Evolutionary conservation across 106 monocot species (phyloP), one percentile per base, ranked within the genome.

Genomic region (Narthecium ossifragum): DNA sequence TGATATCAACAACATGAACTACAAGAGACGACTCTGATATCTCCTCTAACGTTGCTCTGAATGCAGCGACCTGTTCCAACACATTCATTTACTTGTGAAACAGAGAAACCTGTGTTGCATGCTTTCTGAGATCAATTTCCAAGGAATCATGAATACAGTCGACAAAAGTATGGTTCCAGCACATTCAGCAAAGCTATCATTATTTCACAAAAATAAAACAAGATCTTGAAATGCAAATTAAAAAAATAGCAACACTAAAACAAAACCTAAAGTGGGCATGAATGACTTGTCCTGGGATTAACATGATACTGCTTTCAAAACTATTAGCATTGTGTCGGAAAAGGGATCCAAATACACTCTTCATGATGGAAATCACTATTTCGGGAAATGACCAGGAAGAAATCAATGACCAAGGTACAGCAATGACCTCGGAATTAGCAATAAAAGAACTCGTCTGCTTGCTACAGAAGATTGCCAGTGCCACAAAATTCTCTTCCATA

Each of bases 11-110:
- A 58, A 96, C 83, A 74, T 96, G 94, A 39, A 96, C 80, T 43
- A 96, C 38, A 63, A 96, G 77, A 45, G 85, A 80, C 52, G 94
- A 90, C 63, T 87, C 96, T 46, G 83, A 80, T 76, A 96, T 96
- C 69, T 96, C 96, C 60, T 96, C 96, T 22, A 96, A 60, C 26
- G 96, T 96, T 46, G 96, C 96, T 75, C 96, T 83, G 53, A 96
- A 96, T 66, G 90, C 86, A 66, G 90, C 96, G 74, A 96, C 86
- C 94, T 96, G 73, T 54, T 60, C 1, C 28, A 67, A 48, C 31
- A 22, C 41, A 61, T 3, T 28, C 2, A 41, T 20, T 31, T 12
- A 26, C 23, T n/a, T 60, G 38, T 62, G 15, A 62, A 23, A 60
- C 47, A 29, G 13, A 62, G 18, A 17, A 2, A 43, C 0, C 14